Evolutionary conservation across 441 rosid species (phyloP).

Genomic region (Pelargonium exstipulatum): DNA sequence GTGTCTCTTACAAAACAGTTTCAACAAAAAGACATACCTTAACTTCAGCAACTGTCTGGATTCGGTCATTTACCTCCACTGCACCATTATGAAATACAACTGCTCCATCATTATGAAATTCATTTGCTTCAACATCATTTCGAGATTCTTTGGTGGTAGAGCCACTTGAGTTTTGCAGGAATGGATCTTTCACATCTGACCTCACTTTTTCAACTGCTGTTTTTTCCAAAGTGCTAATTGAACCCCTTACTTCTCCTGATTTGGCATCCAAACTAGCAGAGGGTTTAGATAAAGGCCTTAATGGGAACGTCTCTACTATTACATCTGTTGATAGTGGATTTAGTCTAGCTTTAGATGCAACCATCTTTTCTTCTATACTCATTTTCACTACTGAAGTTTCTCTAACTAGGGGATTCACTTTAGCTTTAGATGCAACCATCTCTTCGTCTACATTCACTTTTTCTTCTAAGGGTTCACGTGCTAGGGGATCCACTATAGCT

Average conservation of each 20-base stretch:
- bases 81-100: conserved; percentile 4
- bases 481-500: conserved; percentile 30
- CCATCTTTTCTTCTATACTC: conserved; percentile 17
- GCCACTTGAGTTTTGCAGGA: no score
- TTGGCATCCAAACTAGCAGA: conserved; percentile 23
- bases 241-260: conserved; percentile 20
- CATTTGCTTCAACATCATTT: conserved; percentile 23
- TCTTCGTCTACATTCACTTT: conserved; percentile 20
- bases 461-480: conserved; percentile 23
- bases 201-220: conserved; percentile 27
- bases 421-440: background rate
- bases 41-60: conserved; percentile 20
- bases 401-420: conserved; percentile 27
- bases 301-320: conserved; percentile 60
- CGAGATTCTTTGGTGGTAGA: background rate
- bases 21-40: background rate
- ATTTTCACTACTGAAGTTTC: conserved; percentile 23
- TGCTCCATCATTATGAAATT: conserved; percentile 18
- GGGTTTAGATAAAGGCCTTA: conserved; percentile 30
- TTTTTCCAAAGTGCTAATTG: conserved; percentile 27
- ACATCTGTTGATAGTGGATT: conserved; percentile 37
- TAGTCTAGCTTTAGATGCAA: conserved; percentile 11
- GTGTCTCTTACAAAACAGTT: background rate
- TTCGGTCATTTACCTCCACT: conserved; percentile 24
- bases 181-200: conserved; percentile 14